Conservation (phyloP, 352 stramenopile species). For the Plasmopara muralis region DNA sequence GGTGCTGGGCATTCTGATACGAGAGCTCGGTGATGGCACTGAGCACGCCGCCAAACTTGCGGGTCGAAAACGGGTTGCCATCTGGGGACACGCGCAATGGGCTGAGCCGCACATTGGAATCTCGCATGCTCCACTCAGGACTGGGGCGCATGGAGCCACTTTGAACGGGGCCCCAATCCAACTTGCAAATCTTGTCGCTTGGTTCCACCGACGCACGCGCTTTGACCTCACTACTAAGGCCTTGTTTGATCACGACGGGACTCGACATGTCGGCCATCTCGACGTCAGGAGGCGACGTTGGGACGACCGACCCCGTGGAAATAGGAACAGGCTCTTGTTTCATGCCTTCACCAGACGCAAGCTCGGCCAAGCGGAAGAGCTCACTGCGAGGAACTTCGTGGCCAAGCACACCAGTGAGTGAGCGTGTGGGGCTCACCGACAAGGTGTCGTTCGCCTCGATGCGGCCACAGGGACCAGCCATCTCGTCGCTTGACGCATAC, state of each 20-base stretch:
- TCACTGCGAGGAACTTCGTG: conserved; percentile 37
- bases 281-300: conserved; percentile 25
- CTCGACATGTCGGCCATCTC: conserved; percentile 41
- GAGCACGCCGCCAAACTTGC: conserved; percentile 38
- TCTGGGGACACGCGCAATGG: conserved; percentile 37
- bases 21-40: conserved; percentile 41
- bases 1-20: conserved; percentile 51
- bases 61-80: conserved; percentile 17
- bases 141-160: conserved; percentile 20
- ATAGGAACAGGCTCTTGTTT: conserved; percentile 39
- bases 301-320: conserved; percentile 4
- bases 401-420: conserved; percentile 23
- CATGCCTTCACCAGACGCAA: conserved; percentile 73
- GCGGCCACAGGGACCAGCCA: conserved; percentile 21
- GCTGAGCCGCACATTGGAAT: conserved; percentile 57
- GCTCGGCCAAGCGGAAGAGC: conserved; percentile 66
- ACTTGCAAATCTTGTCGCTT: conserved; percentile 31
- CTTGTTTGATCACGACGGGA: conserved; percentile 28
- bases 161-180: conserved; percentile 25
- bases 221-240: too few relatives aligned
- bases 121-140: conserved; percentile 51
- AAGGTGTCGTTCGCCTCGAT: conserved; percentile 4
- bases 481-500: conserved; percentile 52
- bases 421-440: conserved; percentile 27
- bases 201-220: conserved; percentile 19